Base-by-base conservation (phyloP, 164 flowering plant genomes). In the Berberis vulgaris region DNA sequence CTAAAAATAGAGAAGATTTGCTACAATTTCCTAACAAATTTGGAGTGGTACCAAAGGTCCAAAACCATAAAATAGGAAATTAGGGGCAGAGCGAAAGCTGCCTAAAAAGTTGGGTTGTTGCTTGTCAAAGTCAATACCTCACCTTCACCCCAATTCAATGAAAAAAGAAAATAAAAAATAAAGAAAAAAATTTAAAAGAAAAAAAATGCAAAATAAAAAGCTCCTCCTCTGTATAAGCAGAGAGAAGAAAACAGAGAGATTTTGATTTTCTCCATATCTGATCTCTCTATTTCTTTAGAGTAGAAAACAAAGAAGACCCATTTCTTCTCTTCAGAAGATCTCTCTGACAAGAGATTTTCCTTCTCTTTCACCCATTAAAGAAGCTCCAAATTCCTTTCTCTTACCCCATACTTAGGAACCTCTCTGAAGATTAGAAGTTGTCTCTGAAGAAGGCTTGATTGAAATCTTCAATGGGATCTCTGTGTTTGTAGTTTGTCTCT, bases 21-120 rank as follows among this genome's bases (percentile, higher is more conserved):
- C 55, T 52, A 52, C 1, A 52, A 52, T 10, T 6, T 52, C 3
- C 13, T 26, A 52, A 7, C 55, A 52, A 52, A 52, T 10, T 10
- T 52, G 55, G 55, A 52, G 55, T 26, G 26, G 13, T 1, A 10
- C 4, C 13, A 26, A 52, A 52, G 13, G 55, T 12, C 13, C 55
- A 52, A 3, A 52, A 52, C 1, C 55, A 52, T 7, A 52, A 52
- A 12, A 49, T 7, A 52, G n/a, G 7, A 52, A 52, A 63, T 54
- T 59, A 43, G 65, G 73, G 40, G 58, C 54, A 38, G 82, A 81
- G 86, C 50, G 67, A 84, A 78, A 74, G 73, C 61, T 77, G 91
- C 84, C 91, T 79, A 72, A 74, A 81, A 78, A 70, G 62, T 63
- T 71, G 88, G 88, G 74, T 79, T 71, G 83, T 78, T 79, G 68